phyloP scores from a whole-genome alignment of 164 flowering plant species.

The Magnolia sinica region DNA sequence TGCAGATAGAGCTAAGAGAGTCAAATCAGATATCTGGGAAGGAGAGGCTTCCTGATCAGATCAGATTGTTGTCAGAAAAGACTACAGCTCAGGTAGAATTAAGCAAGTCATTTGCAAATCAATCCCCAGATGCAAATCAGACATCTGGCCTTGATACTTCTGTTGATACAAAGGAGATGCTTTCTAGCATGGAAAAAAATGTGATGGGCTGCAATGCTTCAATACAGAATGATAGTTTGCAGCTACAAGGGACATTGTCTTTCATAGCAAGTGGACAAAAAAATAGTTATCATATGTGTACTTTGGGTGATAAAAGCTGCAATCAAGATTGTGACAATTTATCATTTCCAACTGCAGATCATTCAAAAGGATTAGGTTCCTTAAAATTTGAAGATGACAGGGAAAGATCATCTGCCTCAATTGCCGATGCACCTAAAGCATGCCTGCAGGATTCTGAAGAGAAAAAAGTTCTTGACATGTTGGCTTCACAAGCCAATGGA shows the following conservation, averaged over 20 bases:
- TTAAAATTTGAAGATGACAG: slow-evolving; percentile 13
- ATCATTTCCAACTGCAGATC: slow-evolving; percentile 8
- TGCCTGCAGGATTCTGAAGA: slow-evolving; percentile 21
- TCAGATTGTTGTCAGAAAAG: slow-evolving; percentile 1
- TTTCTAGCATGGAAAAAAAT: neutral
- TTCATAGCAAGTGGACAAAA: slow-evolving; percentile 27
- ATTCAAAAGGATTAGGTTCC: slow-evolving; percentile 7
- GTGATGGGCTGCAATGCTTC: neutral
- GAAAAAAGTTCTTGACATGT: slow-evolving; percentile 1
- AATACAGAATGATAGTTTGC: neutral
- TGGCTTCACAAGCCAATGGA: slow-evolving; percentile 11
- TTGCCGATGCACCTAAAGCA: neutral
- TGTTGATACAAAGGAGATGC: slow-evolving; percentile 21
- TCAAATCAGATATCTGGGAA: neutral
- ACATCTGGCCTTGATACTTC: slow-evolving; percentile 14
- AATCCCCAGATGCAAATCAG: slow-evolving; percentile 6
- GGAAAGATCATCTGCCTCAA: neutral
- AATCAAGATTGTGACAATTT: slow-evolving; percentile 8
- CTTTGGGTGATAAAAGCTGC: slow-evolving; percentile 18
- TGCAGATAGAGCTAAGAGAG: neutral
- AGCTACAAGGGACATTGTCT: slow-evolving; percentile 19
- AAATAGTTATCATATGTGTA: slow-evolving; percentile 9
- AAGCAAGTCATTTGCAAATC: slow-evolving; percentile 12
- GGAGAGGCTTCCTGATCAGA: slow-evolving; percentile 2
- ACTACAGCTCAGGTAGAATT: slow-evolving; percentile 13